phyloP scores from a whole-genome alignment of 805 yeast species.

The Pichia deserticola region DNA sequence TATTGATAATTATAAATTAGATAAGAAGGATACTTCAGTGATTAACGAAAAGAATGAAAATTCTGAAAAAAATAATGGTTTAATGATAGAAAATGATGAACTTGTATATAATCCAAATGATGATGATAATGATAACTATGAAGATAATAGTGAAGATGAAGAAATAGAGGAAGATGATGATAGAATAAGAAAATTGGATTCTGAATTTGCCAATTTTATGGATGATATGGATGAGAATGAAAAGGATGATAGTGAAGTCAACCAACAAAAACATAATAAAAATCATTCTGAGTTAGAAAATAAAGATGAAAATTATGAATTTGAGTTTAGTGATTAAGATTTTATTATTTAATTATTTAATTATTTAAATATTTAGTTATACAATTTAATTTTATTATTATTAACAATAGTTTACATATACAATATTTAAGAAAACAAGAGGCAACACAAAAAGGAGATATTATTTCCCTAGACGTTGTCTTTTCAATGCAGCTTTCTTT shows the following conservation, averaged over 20 bases:
- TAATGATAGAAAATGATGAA: background rate
- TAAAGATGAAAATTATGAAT: slow-evolving; percentile 30
- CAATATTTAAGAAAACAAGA: too few relatives aligned
- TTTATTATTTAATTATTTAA: background rate
- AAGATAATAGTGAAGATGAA: background rate
- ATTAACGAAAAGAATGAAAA: background rate
- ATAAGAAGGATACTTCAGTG: background rate
- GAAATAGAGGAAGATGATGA: slow-evolving; percentile 15
- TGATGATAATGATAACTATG: slow-evolving; percentile 16
- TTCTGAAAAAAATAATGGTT: background rate
- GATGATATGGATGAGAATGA: slow-evolving; percentile 1
- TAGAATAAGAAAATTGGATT: slow-evolving; percentile 8
- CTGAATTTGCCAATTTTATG: slow-evolving; percentile 12
- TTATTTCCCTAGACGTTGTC: slow-evolving; percentile 3
- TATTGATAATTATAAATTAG: background rate
- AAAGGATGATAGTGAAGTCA: slow-evolving; percentile 24
- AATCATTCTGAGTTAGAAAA: background rate
- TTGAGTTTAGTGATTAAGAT: slow-evolving; percentile 33
- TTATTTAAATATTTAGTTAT: too few relatives aligned
- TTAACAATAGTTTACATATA: too few relatives aligned
- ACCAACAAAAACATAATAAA: slow-evolving; percentile 32
- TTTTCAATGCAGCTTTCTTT: slow-evolving; percentile 38
- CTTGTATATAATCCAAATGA: slow-evolving; percentile 1
- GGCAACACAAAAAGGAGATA: too few relatives aligned
- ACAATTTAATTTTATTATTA: too few relatives aligned